Evolutionary conservation across 2,329 filamentous ascomycete genomes (phyloP).

Genomic region (Cladosporium phlei): DNA sequence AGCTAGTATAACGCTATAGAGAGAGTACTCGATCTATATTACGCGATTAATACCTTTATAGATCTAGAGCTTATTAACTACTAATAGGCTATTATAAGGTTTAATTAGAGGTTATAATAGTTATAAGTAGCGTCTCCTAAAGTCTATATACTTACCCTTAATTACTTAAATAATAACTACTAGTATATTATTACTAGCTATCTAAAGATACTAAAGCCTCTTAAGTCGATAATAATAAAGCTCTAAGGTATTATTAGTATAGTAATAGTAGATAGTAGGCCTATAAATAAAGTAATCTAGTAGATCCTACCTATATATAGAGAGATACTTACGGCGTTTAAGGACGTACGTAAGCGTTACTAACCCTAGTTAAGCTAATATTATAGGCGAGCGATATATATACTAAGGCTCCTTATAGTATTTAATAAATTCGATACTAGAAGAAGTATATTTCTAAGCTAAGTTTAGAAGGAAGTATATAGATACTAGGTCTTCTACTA

Average conservation of each 20-base stretch:
- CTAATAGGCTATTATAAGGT: background rate
- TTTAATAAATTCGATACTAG: no score
- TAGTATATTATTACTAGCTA: background rate
- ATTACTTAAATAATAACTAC: background rate
- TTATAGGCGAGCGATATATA: no score
- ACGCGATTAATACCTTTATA: background rate
- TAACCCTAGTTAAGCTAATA: no score
- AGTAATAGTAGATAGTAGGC: background rate
- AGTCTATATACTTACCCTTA: background rate
- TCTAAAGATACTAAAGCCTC: background rate
- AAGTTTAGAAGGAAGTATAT: no score
- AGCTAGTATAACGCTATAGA: background rate
- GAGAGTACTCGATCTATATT: background rate
- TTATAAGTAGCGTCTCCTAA: background rate
- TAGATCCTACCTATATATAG: background rate
- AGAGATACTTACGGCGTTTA: no score
- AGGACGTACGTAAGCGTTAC: no score
- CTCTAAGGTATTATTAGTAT: background rate
- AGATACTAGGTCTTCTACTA: no score
- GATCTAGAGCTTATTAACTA: conserved; percentile 1
- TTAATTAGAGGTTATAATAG: background rate
- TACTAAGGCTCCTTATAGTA: no score
- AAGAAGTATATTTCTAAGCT: no score
- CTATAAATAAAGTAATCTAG: background rate
- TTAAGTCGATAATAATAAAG: background rate